Percentiles rank a stretch among this genome's conserved stretches.
Evolutionary conservation across 1,139 yeast species (phyloP).

Genomic region (Suhomyces terraborum): DNA sequence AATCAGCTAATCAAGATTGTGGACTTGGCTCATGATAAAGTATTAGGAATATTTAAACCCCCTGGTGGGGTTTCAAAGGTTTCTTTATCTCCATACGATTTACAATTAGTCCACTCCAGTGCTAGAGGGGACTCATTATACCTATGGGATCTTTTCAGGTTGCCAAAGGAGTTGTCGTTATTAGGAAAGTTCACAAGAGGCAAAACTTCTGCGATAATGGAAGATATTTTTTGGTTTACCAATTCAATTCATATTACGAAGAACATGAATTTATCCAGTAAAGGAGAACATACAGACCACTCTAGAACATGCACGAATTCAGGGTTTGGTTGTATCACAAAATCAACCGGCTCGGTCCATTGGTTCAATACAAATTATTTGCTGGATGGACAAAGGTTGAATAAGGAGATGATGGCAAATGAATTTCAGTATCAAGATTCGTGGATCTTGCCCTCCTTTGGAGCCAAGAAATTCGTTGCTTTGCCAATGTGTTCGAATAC

Average conservation of each 20-base stretch:
- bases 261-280: not conserved
- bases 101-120: constrained; percentile 58
- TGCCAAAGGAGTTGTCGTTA: constrained; percentile 53
- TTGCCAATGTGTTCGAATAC: constrained; percentile 24
- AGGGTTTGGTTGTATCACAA: constrained; percentile 59
- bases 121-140: constrained; percentile 63
- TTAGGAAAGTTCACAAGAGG: constrained; percentile 66
- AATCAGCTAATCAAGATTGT: constrained; percentile 45
- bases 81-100: constrained; percentile 64
- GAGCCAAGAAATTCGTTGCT: constrained; percentile 35
- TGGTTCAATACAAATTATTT: constrained; percentile 55
- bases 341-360: constrained; percentile 61
- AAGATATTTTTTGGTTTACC: constrained; percentile 56
- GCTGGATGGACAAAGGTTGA: constrained; percentile 33
- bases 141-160: constrained; percentile 63
- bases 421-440: constrained; percentile 31
- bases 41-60: constrained; percentile 56
- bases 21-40: constrained; percentile 47
- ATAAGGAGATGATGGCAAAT: constrained; percentile 7
- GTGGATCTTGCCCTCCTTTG: constrained; percentile 44
- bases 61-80: constrained; percentile 62
- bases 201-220: constrained; percentile 58
- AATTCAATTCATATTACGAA: constrained; percentile 19
- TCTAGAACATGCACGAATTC: constrained; percentile 32
- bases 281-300: not conserved